phyloP scores from a whole-genome alignment of 208 protist genomes.

The Trypanosoma boissoni region DNA sequence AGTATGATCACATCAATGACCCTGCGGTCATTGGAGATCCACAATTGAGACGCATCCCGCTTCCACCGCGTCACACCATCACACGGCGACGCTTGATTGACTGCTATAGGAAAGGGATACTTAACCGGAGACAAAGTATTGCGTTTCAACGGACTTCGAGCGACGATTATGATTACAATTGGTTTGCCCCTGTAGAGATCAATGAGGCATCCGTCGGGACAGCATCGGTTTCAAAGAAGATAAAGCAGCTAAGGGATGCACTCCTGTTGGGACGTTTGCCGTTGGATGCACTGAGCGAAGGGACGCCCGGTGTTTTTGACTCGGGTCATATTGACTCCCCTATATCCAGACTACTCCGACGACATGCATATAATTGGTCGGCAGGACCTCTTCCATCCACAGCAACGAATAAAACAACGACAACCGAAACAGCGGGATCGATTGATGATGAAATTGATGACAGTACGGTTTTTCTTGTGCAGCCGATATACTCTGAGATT shows the following conservation, averaged over 20 bases:
- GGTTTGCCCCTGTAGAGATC: constrained; percentile 15
- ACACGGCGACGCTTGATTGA: constrained; percentile 13
- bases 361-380: neutral
- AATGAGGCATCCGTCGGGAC: neutral
- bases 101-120: constrained; percentile 3
- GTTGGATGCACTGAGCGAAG: neutral
- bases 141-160: neutral
- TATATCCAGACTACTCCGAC: constrained; percentile 4
- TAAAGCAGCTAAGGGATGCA: constrained; percentile 7
- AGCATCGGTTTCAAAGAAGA: neutral
- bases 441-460: too few relatives aligned
- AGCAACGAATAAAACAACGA: neutral
- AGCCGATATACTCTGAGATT: constrained; percentile 38
- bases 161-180: constrained; percentile 23
- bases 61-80: constrained; percentile 13
- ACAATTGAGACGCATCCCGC: constrained; percentile 1
- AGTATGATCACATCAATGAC: neutral
- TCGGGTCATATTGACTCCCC: constrained; percentile 21
- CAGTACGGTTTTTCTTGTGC: constrained; percentile 44
- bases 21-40: neutral
- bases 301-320: constrained; percentile 17
- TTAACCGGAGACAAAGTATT: neutral
- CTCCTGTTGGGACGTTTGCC: constrained; percentile 3
- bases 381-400: neutral
- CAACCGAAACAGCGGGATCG: too few relatives aligned